Conservation (phyloP, 805 yeast genomes). For the Saccharomycopsis sp. region DNA sequence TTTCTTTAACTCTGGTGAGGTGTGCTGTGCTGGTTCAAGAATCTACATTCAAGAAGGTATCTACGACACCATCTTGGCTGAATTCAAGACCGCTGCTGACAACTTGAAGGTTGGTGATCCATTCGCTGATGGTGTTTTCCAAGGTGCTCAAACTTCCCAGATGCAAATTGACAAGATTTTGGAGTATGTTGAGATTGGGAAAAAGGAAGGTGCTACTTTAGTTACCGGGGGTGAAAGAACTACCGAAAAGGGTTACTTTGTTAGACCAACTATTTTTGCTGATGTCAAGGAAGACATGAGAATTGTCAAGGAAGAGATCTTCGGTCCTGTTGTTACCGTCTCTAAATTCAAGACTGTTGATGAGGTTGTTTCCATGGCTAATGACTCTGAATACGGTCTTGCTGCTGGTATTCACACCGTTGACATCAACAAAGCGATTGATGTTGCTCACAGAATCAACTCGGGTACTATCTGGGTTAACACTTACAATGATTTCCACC, state of each 20-base stretch:
- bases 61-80: constrained; percentile 45
- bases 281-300: constrained; percentile 45
- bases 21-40: constrained; percentile 66
- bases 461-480: constrained; percentile 64
- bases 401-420: constrained; percentile 62
- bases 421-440: constrained; percentile 46
- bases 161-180: constrained; percentile 53
- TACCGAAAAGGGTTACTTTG: constrained; percentile 52
- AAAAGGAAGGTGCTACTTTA: constrained; percentile 49
- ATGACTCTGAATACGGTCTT: constrained; percentile 55
- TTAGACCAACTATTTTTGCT: constrained; percentile 56
- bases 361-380: constrained; percentile 48
- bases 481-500: constrained; percentile 64
- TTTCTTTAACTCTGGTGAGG: constrained; percentile 65
- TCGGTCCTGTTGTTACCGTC: constrained; percentile 60
- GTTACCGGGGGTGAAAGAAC: constrained; percentile 55
- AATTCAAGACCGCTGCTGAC: constrained; percentile 45
- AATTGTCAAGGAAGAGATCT: constrained; percentile 56
- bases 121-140: constrained; percentile 48
- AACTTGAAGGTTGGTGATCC: constrained; percentile 55
- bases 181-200: constrained; percentile 50
- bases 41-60: constrained; percentile 53
- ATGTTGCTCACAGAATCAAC: constrained; percentile 47
- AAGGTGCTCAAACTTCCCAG: constrained; percentile 62
- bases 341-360: constrained; percentile 52